Evolutionary conservation across 2,329 filamentous ascomycete species (phyloP).

Genomic region (Penicillium carneum): DNA sequence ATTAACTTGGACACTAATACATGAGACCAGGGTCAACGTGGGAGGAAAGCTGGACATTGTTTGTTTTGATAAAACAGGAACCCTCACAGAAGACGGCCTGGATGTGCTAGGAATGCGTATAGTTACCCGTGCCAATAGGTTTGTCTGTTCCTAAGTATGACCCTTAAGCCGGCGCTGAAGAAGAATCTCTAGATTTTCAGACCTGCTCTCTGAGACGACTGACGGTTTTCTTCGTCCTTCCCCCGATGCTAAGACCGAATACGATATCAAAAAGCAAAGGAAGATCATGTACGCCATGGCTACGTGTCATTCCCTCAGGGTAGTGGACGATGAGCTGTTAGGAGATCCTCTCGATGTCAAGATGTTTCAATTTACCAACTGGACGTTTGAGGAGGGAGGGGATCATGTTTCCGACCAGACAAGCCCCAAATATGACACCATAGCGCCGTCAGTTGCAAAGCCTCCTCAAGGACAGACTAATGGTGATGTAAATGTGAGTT

Average conservation of each 20-base stretch:
- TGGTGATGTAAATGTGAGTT: slow-evolving; percentile 32
- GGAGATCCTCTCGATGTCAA: slow-evolving; percentile 95
- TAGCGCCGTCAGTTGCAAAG: slow-evolving; percentile 79
- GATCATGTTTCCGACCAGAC: slow-evolving; percentile 69
- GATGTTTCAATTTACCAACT: slow-evolving; percentile 97
- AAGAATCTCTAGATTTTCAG: slow-evolving; percentile 66
- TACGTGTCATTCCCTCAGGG: slow-evolving; percentile 89
- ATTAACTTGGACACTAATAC: slow-evolving; percentile 5
- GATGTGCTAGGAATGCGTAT: slow-evolving; percentile 90
- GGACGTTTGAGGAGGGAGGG: slow-evolving; percentile 85
- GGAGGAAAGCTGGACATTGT: slow-evolving; percentile 94
- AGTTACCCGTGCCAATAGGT: slow-evolving; percentile 67
- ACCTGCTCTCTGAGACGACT: slow-evolving; percentile 70
- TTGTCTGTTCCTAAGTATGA: slow-evolving; percentile 7
- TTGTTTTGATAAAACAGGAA: slow-evolving; percentile 99
- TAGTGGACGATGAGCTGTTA: slow-evolving; percentile 85
- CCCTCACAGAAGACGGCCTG: slow-evolving; percentile 91
- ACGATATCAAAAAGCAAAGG: slow-evolving; percentile 68
- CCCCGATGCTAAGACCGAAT: slow-evolving; percentile 63
- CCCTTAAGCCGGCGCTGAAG: slow-evolving; percentile 23
- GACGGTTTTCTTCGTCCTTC: slow-evolving; percentile 63
- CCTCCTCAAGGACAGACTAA: slow-evolving; percentile 65
- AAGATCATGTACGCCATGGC: slow-evolving; percentile 93
- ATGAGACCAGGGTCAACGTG: slow-evolving; percentile 76
- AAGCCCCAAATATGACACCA: slow-evolving; percentile 78